These are phyloP conservation scores for Actinomortierella ambigua DNA, from an alignment of 371 early-diverging fungal species.

Conservation along the genomic window DNA sequence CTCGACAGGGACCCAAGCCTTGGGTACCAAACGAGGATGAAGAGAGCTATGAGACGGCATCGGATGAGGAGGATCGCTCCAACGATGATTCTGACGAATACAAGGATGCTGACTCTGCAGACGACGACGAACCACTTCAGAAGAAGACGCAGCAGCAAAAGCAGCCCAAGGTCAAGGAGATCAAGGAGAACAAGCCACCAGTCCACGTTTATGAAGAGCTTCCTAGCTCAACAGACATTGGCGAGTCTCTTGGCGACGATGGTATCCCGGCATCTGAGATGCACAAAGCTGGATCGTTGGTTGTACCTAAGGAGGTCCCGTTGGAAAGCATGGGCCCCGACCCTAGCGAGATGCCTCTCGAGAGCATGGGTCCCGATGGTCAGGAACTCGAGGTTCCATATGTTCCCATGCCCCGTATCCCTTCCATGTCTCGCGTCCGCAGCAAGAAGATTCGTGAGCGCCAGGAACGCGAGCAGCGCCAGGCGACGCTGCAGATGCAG, in stretches of 20 bases:
- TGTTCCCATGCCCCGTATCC: conserved; percentile 41
- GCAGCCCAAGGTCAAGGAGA: no score
- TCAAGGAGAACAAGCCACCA: no score
- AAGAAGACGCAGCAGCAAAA: no score
- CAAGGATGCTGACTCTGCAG: conserved; percentile 10
- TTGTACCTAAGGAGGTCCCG: conserved; percentile 28
- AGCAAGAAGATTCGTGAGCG: conserved; percentile 23
- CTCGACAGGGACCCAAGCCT: conserved; percentile 43
- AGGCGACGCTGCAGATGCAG: conserved; percentile 15
- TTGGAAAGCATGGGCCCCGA: conserved; percentile 46
- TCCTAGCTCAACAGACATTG: conserved; percentile 12
- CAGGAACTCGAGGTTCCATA: conserved; percentile 11
- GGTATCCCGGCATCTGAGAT: not conserved
- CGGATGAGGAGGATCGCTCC: conserved; percentile 5
- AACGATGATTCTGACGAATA: conserved; percentile 9
- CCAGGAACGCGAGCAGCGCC: conserved; percentile 18
- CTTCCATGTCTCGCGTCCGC: conserved; percentile 30
- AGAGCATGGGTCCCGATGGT: conserved; percentile 42
- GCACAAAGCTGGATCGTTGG: conserved; percentile 10
- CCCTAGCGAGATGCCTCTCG: conserved; percentile 24
- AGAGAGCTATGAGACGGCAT: not conserved
- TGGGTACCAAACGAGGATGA: conserved; percentile 25
- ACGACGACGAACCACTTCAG: no score
- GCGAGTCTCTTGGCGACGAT: conserved; percentile 37
- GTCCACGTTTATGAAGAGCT: conserved; percentile 25